Percentiles rank a stretch among this genome's conserved stretches.
Conservation (phyloP, 2,329 filamentous ascomycete species). For the Talaromyces sp. region DNA sequence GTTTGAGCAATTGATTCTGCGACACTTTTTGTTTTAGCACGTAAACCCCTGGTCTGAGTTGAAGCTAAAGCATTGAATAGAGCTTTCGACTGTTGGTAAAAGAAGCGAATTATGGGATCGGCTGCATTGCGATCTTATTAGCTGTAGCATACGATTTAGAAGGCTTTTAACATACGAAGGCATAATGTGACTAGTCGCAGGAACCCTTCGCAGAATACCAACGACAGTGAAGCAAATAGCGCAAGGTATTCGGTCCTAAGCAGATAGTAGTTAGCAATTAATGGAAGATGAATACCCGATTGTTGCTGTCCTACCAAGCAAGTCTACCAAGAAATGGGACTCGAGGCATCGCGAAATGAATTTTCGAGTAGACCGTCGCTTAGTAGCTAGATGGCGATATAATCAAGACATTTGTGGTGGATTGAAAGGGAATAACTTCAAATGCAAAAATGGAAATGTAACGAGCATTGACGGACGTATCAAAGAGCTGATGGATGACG, state of each 20-base stretch:
- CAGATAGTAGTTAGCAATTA: background rate
- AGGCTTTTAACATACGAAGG: conserved; percentile 61
- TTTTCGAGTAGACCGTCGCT: background rate
- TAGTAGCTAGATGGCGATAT: background rate
- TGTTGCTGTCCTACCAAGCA: conserved; percentile 42
- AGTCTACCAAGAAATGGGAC: conserved; percentile 64
- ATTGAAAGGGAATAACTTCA: background rate
- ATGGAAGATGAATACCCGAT: background rate
- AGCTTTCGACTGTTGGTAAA: conserved; percentile 75
- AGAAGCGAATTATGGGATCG: conserved; percentile 73
- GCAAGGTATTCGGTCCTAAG: conserved; percentile 79
- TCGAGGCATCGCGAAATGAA: conserved; percentile 47
- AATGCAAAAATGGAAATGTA: background rate
- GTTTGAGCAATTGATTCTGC: conserved; percentile 79
- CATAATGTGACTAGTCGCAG: conserved; percentile 84
- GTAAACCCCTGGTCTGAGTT: conserved; percentile 64
- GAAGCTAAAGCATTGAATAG: conserved; percentile 78
- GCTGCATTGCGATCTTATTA: conserved; percentile 48
- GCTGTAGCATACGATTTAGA: no score
- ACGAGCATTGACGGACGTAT: background rate
- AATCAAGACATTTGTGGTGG: background rate
- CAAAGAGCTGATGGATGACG: background rate
- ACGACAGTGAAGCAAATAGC: conserved; percentile 74
- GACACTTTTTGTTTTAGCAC: conserved; percentile 65
- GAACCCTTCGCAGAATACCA: conserved; percentile 77